Evolutionary conservation across 108 stramenopile genomes (phyloP), one percentile per base, ranked within the genome.

Genomic region (Cylindrotheca fusiformis): DNA sequence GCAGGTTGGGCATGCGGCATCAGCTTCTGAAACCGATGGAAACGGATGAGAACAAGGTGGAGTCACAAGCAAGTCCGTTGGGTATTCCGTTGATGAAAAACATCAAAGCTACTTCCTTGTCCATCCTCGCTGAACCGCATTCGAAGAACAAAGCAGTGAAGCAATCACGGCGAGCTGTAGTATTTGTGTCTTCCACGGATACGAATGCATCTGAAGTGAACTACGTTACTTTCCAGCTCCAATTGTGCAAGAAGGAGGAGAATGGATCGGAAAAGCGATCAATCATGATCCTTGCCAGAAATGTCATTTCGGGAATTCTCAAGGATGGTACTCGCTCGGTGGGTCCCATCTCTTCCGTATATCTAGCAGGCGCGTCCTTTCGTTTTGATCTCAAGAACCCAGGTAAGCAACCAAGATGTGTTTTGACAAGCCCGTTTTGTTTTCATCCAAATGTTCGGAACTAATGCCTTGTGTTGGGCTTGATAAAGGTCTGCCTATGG

Each of bases 341-440:
- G 1, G 63, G 70, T 22, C 48, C 70, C 17, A 55, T 71, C 33
- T 57, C 70, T 4, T 71, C 70, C n/a, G 57, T 63, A 17, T 71
- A 64, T 48, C 31, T 71, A 6, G 70, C 62, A 17, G 63, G 70
- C 17, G 55, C 63, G 2, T 64, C 54, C 2, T 71, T 71, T 64
- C 27, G 27, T 3, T 71, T 56, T 58, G 70, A 71, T 46, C 45
- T 71, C 2, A 36, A 31, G 21, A 33, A 36, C 10, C 30, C 17
- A 17, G 6, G n/a, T 32, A 31, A 63, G 25, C 45, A 48, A 52
- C 28, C 10, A 19, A 12, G 14, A 28, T n/a, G n/a, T n/a, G n/a
- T n/a, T n/a, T n/a, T n/a, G n/a, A n/a, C n/a, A n/a, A n/a, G n/a
- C n/a, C n/a, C n/a, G n/a, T n/a, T n/a, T n/a, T n/a, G n/a, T n/a